Evolutionary conservation across 495 filamentous ascomycete species (phyloP).

Genomic region (Aspergillus ellipticus): DNA sequence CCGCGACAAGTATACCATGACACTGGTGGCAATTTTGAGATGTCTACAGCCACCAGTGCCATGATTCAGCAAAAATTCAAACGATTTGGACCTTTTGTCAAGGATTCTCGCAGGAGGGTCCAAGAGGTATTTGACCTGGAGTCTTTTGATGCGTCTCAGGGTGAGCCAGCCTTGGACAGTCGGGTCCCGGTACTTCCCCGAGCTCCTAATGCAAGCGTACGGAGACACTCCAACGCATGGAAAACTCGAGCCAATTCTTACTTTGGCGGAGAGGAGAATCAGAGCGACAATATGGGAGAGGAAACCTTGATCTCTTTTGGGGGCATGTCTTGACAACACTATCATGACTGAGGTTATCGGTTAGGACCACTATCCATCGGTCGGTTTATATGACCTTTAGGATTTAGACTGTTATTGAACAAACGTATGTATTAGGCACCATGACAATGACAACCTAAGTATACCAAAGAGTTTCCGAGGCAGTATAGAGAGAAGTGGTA

Average conservation of each 20-base stretch:
- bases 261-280: background rate
- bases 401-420: background rate
- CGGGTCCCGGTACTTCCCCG: slow-evolving; percentile 12
- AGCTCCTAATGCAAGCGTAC: slow-evolving; percentile 12
- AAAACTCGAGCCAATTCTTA: background rate
- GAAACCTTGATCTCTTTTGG: background rate
- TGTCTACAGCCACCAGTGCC: background rate
- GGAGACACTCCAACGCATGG: background rate
- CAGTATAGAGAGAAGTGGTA: too few species aligned
- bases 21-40: background rate
- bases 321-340: background rate
- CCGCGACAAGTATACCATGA: background rate
- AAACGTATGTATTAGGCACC: background rate
- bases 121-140: slow-evolving; percentile 12
- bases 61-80: background rate
- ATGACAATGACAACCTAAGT: too few species aligned
- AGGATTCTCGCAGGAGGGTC: slow-evolving; percentile 3
- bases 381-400: background rate
- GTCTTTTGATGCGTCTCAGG: background rate
- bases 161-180: background rate
- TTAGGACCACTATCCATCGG: too few species aligned
- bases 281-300: background rate
- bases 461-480: too few species aligned
- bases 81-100: background rate
- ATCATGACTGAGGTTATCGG: background rate